Evolutionary conservation across 1,284 basidiomycete species (phyloP).

Genomic region (Exobasidium rhododendri): DNA sequence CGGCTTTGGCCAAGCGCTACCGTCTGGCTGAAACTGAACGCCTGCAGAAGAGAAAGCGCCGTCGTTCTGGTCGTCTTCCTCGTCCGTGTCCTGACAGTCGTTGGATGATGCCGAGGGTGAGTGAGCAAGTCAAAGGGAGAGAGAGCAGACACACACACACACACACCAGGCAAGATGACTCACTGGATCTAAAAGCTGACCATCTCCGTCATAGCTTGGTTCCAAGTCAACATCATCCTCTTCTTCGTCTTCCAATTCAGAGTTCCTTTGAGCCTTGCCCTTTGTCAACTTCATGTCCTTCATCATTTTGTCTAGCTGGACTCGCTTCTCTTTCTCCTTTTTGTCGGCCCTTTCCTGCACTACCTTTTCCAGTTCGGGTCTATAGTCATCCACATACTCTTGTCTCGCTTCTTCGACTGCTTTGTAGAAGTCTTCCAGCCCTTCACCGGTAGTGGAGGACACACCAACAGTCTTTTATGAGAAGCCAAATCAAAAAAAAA

Average conservation of each 20-base stretch:
- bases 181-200: conserved; percentile 49
- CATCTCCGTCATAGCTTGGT: conserved; percentile 47
- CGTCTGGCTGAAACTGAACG: background rate
- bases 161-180: background rate
- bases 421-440: conserved; percentile 83
- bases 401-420: conserved; percentile 81
- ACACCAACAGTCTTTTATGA: conserved; percentile 79
- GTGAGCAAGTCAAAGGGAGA: background rate
- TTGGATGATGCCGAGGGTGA: no score
- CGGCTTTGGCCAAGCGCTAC: conserved; percentile 4
- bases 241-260: background rate
- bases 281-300: conserved; percentile 67
- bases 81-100: background rate
- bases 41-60: background rate
- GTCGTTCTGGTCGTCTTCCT: background rate
- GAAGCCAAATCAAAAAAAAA: conserved; percentile 5
- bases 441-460: conserved; percentile 88
- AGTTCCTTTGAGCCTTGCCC: conserved; percentile 6
- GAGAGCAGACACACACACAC: no score
- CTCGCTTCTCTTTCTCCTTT: conserved; percentile 65
- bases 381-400: conserved; percentile 85
- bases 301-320: conserved; percentile 78
- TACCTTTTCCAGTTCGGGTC: conserved; percentile 79
- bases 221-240: conserved; percentile 7
- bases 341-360: conserved; percentile 60